Percentiles rank a stretch among this genome's conserved stretches.
Conservation (phyloP, 2,329 filamentous ascomycete species). For the Xylaria sp. region DNA sequence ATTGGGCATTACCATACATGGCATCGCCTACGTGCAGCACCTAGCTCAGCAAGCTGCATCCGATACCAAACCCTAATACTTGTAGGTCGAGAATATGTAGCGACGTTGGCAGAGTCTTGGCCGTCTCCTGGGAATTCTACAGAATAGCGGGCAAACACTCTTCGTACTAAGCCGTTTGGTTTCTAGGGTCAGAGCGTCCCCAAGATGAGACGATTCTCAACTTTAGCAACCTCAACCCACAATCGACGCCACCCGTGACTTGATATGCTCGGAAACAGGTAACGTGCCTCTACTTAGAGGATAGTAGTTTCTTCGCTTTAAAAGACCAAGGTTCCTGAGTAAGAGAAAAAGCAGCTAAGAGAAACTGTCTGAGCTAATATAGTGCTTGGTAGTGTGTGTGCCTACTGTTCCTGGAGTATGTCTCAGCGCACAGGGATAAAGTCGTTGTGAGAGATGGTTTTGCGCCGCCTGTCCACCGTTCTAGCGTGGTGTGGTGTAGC, state of each 20-base stretch:
- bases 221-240: background rate
- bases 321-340: background rate
- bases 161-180: background rate
- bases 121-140: background rate
- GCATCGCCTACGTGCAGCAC: background rate
- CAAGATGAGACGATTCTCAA: background rate
- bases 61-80: background rate
- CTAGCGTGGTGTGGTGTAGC: background rate
- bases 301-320: background rate
- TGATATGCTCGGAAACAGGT: background rate
- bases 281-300: no score
- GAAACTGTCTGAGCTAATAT: background rate
- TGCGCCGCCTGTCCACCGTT: background rate
- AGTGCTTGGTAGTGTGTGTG: background rate
- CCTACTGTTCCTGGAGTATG: background rate
- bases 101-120: background rate
- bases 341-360: background rate
- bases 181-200: background rate
- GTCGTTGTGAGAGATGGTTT: background rate
- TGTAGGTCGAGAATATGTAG: background rate
- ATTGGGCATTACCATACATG: constrained; percentile 8
- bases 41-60: background rate
- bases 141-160: background rate
- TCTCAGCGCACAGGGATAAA: constrained; percentile 9
- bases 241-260: constrained; percentile 15